Percentiles rank a stretch among this genome's conserved stretches.
Evolutionary conservation across 257 asterid genomes (phyloP).

Genomic region (Thymus mandschuricus): DNA sequence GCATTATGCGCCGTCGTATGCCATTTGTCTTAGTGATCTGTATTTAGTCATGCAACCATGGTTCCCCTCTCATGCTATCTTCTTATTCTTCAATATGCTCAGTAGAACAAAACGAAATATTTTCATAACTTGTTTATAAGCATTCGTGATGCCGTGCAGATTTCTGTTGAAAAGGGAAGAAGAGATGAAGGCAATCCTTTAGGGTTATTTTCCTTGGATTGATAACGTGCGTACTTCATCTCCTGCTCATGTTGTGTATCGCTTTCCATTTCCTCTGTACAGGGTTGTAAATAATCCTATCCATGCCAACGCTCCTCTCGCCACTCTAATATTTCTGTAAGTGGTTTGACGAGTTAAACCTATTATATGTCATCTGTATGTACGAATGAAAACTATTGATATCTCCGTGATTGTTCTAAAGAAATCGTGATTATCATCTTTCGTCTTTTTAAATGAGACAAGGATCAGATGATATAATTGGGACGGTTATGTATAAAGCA

Average conservation of each 20-base stretch:
- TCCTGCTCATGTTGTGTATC: slow-evolving; percentile 21
- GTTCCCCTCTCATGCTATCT: too few relatives aligned
- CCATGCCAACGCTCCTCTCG: slow-evolving; percentile 4
- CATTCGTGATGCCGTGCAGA: slow-evolving; percentile 37
- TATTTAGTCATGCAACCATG: too few relatives aligned
- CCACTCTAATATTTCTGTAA: neutral
- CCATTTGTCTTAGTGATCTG: too few relatives aligned
- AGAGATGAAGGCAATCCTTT: slow-evolving; percentile 30
- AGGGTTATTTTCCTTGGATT: slow-evolving; percentile 27
- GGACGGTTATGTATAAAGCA: too few relatives aligned
- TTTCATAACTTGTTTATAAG: neutral
- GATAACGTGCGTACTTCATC: neutral
- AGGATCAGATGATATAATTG: neutral
- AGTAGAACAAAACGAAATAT: too few relatives aligned
- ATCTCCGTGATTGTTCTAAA: neutral
- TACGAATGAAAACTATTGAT: neutral
- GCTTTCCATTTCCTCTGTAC: slow-evolving; percentile 24
- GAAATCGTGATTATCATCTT: too few relatives aligned
- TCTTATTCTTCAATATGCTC: too few relatives aligned
- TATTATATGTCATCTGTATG: neutral
- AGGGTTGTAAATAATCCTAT: slow-evolving; percentile 31
- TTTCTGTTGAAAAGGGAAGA: slow-evolving; percentile 49
- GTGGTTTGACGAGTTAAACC: neutral
- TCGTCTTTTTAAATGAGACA: neutral
- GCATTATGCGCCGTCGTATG: too few relatives aligned